These are phyloP conservation scores for Annulohypoxylon maeteangense DNA, from an alignment of 495 filamentous ascomycete genomes.

Conservation along the genomic window DNA sequence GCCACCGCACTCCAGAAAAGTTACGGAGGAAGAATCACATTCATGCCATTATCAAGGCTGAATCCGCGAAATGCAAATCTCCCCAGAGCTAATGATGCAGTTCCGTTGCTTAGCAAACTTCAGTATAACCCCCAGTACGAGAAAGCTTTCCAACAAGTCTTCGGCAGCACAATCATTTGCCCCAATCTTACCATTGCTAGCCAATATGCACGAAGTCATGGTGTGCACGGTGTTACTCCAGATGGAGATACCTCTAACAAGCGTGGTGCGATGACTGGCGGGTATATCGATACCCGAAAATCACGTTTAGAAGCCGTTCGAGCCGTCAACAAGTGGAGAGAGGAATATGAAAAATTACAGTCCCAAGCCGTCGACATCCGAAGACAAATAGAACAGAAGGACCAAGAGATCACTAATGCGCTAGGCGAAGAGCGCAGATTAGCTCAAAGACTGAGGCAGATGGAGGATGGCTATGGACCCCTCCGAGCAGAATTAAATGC, in stretches of 20 bases:
- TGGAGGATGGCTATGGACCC: conserved; percentile 85
- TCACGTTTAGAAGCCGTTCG: conserved; percentile 87
- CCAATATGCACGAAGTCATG: conserved; percentile 90
- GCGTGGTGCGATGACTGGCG: conserved; percentile 92
- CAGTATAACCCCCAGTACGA: conserved; percentile 81
- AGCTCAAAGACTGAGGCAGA: conserved; percentile 79
- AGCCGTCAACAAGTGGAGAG: conserved; percentile 76
- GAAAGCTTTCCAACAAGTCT: conserved; percentile 89
- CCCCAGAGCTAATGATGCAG: conserved; percentile 85
- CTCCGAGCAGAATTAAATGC: conserved; percentile 75
- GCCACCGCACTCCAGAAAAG: conserved; percentile 82
- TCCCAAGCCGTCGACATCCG: conserved; percentile 53
- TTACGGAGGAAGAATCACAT: conserved; percentile 88
- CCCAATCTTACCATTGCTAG: conserved; percentile 85
- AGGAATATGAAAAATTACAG: conserved; percentile 74
- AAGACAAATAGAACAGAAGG: conserved; percentile 75
- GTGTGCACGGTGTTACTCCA: conserved; percentile 90
- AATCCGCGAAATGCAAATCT: conserved; percentile 74
- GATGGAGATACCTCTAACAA: conserved; percentile 95
- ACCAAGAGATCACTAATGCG: conserved; percentile 86
- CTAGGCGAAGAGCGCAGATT: conserved; percentile 83
- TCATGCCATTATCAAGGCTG: conserved; percentile 90
- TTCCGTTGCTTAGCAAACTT: conserved; percentile 87
- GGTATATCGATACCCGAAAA: conserved; percentile 83
- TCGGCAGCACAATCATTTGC: conserved; percentile 95